Percentiles rank a stretch among this genome's conserved stretches.
Evolutionary conservation across 1,139 yeast genomes (phyloP).

Genomic region (Kodamaea ohmeri): DNA sequence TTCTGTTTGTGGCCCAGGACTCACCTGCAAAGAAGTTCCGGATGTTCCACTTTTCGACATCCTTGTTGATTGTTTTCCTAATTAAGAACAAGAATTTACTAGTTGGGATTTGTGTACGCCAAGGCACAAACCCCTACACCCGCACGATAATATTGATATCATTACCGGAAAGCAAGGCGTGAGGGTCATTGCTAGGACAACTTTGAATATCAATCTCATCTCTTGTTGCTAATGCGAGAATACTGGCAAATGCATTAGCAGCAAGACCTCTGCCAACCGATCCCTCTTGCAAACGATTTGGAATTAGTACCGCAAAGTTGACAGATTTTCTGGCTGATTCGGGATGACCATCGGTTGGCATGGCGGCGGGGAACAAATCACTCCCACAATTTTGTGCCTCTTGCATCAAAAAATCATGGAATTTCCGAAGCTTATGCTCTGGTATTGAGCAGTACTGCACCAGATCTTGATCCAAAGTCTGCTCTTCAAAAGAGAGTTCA

Average conservation of each 20-base stretch:
- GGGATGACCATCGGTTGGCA: constrained; percentile 8
- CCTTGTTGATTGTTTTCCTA: background rate
- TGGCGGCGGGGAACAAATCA: constrained; percentile 7
- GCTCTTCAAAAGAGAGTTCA: too few species aligned
- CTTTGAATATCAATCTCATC: background rate
- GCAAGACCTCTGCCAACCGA: constrained; percentile 26
- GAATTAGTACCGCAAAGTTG: constrained; percentile 20
- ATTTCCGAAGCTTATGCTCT: constrained; percentile 14
- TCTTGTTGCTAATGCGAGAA: constrained; percentile 35
- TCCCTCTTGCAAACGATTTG: constrained; percentile 16
- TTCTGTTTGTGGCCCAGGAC: background rate
- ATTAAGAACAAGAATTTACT: background rate
- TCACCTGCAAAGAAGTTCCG: constrained; percentile 1
- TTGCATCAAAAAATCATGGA: constrained; percentile 15
- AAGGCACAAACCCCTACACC: background rate
- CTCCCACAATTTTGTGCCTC: constrained; percentile 12
- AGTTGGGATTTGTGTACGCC: background rate
- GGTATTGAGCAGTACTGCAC: background rate
- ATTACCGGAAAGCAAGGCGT: background rate
- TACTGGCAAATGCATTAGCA: constrained; percentile 38
- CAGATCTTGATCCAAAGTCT: too few species aligned
- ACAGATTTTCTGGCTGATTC: too few species aligned
- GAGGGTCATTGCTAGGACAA: background rate
- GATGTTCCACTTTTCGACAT: background rate
- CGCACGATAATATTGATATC: background rate